Percentiles rank a stretch among this genome's conserved stretches.
These are phyloP conservation scores for Nadsonia commutata DNA, from an alignment of 1,139 yeast species.

Conservation along the genomic window DNA sequence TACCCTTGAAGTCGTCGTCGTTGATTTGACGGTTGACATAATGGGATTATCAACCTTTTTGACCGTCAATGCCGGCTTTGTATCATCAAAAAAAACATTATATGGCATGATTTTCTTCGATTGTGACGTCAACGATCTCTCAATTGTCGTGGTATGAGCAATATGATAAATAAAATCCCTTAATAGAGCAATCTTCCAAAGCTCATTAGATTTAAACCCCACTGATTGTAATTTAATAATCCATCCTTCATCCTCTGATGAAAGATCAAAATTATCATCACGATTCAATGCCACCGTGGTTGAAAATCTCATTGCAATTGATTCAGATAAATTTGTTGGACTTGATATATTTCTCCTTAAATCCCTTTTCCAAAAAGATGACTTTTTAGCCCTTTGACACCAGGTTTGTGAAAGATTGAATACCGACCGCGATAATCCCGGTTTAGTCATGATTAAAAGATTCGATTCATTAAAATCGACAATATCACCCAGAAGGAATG, in stretches of 20 bases:
- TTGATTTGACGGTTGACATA: not conserved
- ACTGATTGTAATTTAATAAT: constrained; percentile 49
- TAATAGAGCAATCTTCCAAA: constrained; percentile 65
- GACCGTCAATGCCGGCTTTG: constrained; percentile 12
- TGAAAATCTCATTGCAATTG: not conserved
- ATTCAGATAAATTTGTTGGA: not conserved
- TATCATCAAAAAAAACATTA: constrained; percentile 53
- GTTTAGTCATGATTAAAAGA: constrained; percentile 47
- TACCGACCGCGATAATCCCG: constrained; percentile 51
- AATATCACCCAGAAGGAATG: constrained; percentile 64
- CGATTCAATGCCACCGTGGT: not conserved
- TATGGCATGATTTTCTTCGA: constrained; percentile 32
- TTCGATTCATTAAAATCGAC: constrained; percentile 50
- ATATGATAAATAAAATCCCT: constrained; percentile 55
- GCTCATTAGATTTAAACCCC: constrained; percentile 55
- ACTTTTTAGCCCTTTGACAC: constrained; percentile 52
- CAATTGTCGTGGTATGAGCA: constrained; percentile 22
- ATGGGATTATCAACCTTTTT: not conserved
- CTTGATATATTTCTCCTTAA: constrained; percentile 9
- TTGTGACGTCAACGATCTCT: constrained; percentile 4
- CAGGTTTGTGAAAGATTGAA: constrained; percentile 56
- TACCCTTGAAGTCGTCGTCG: too few species aligned
- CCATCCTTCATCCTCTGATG: constrained; percentile 61
- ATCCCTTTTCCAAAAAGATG: constrained; percentile 64
- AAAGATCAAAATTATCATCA: constrained; percentile 7